These are phyloP conservation scores for Chamaecyparis obtusa DNA, from an alignment of 75 land plant species.

Conservation along the genomic window DNA sequence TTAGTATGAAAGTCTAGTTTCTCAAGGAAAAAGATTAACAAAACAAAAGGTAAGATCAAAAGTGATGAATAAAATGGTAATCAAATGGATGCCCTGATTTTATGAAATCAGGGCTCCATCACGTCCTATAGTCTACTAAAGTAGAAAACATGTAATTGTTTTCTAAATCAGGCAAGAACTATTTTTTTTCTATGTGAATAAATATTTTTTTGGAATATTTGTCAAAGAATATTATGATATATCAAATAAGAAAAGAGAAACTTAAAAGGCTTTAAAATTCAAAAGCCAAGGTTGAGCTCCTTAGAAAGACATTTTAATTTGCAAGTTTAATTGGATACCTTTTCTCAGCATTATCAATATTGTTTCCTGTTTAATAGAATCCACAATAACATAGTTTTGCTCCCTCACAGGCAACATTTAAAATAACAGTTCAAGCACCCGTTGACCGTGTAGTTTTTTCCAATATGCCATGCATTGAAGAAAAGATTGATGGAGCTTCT, in stretches of 20 bases:
- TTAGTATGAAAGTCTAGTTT: too few relatives aligned
- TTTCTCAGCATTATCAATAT: neutral
- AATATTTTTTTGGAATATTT: neutral
- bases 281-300: neutral
- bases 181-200: neutral
- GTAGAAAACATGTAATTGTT: too few relatives aligned
- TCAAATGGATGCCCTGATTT: too few relatives aligned
- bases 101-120: too few relatives aligned
- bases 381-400: neutral
- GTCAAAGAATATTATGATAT: neutral
- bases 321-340: neutral
- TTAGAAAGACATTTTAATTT: neutral
- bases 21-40: too few relatives aligned
- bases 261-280: neutral
- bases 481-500: conserved; percentile 40
- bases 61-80: too few relatives aligned
- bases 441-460: conserved; percentile 79
- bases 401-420: conserved; percentile 76
- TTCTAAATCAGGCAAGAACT: neutral
- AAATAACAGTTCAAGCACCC: conserved; percentile 80
- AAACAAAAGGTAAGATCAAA: too few relatives aligned
- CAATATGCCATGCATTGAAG: conserved; percentile 84
- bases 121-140: too few relatives aligned
- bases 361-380: neutral
- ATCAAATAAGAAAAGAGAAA: neutral